Base-by-base conservation (phyloP, 306 rosid genomes). In the Spatholobus suberectus region DNA sequence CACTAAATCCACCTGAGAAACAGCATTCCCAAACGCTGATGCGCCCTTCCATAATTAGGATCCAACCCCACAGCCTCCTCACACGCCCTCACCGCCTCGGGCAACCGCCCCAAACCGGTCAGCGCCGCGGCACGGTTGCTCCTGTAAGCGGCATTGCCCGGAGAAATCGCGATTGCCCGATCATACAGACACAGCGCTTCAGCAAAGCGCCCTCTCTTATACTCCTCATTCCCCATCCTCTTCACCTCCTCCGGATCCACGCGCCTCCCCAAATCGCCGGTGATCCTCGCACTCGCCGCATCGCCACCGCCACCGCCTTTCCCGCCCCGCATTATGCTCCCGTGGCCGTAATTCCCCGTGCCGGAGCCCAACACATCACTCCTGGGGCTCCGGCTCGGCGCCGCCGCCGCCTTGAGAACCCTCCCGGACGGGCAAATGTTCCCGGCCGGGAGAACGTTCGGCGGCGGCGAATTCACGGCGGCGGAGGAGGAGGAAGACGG, bases 61-160 rank as follows among this genome's bases (percentile, higher is more conserved):
- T 93, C 92, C 87, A 93, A 89, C 88, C 85, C 87, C 85, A 91
- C 87, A 0, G 96, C 97, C 88, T 91, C 96, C 76, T 91, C 90
- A 34, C 97, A 91, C 65, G 88, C 96, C 73, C 73, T 78, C 76
- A 93, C 90, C 0, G 97, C 96, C 90, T 91, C 96, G 15, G 78
- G 79, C 21, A 93, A 70, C 78, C 94, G 87, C 29, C 93, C 85
- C 20, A 91, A 89, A 8, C 90, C 89, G 1, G 91, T 91, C 89
- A 93, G 86, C 59, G 97, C 97, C 4, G 97, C 97, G 0, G 96
- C 97, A 17, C 97, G 89, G 84, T 93, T 93, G 54, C 93, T 84
- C 85, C 97, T 86, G 58, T 86, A 91, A 0, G 96, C 94, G 0
- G 96, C 94, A 84, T 93, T 91, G 66, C 49, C 88, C 11, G 97